Evolutionary conservation across 768 basidiomycete genomes (phyloP).

Genomic region (Podaxis rugospora): DNA sequence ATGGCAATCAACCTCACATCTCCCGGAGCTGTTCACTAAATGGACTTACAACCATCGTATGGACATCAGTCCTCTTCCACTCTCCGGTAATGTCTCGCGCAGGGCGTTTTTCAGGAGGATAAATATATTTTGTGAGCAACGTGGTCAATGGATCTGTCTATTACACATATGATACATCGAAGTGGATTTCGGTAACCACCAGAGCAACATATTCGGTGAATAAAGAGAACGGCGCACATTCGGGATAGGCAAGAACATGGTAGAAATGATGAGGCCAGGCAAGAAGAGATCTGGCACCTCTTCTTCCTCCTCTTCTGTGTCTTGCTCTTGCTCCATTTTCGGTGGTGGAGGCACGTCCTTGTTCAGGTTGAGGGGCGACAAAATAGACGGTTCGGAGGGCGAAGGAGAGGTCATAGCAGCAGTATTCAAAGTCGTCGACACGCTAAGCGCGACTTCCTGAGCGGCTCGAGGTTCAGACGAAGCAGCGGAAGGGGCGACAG

Average conservation of each 20-base stretch:
- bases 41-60: conserved; percentile 72
- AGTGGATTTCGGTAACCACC: conserved; percentile 55
- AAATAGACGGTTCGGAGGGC: conserved; percentile 17
- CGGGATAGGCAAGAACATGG: conserved; percentile 86
- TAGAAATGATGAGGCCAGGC: conserved; percentile 65
- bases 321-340: conserved; percentile 8
- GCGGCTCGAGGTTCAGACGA: conserved; percentile 28
- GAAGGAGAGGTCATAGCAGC: conserved; percentile 21
- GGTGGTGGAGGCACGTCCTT: conserved; percentile 51
- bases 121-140: conserved; percentile 79
- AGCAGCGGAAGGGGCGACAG: conserved; percentile 27
- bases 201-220: conserved; percentile 46
- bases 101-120: conserved; percentile 71
- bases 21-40: conserved; percentile 1
- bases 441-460: conserved; percentile 40
- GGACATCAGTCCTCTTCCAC: conserved; percentile 68
- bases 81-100: conserved; percentile 70
- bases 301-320: conserved; percentile 34
- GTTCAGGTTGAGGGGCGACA: conserved; percentile 35
- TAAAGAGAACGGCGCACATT: conserved; percentile 64
- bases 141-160: conserved; percentile 85
- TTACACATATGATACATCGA: conserved; percentile 41
- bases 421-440: conserved; percentile 10
- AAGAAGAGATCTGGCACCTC: conserved; percentile 57
- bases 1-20: conserved; percentile 15